phyloP scores from a whole-genome alignment of 345 rosid species.

The Arabis alpina region DNA sequence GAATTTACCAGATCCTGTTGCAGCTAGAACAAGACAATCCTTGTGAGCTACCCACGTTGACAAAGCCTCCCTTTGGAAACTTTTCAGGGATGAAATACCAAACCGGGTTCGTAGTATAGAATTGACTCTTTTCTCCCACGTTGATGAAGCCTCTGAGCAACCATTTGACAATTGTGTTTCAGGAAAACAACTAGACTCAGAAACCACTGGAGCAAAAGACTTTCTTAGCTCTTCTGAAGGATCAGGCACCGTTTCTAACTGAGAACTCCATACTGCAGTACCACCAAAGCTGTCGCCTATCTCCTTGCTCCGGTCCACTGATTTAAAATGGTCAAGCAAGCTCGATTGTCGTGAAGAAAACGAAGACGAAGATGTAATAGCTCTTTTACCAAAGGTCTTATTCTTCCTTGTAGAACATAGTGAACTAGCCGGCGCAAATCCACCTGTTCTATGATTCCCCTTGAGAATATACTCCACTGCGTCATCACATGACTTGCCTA shows the following conservation, averaged over 20 bases:
- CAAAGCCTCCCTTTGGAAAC: slow-evolving; percentile 82
- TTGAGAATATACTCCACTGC: slow-evolving; percentile 63
- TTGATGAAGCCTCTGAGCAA: slow-evolving; percentile 44
- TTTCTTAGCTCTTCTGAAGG: slow-evolving; percentile 28
- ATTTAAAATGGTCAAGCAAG: slow-evolving; percentile 63
- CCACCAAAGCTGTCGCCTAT: slow-evolving; percentile 27
- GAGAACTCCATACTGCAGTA: slow-evolving; percentile 31
- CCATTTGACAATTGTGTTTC: slow-evolving; percentile 31
- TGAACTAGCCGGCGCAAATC: slow-evolving; percentile 42
- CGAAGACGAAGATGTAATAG: slow-evolving; percentile 30
- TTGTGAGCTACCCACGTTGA: slow-evolving; percentile 68
- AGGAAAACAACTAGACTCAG: slow-evolving; percentile 20
- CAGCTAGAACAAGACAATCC: slow-evolving; percentile 89
- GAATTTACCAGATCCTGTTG: slow-evolving; percentile 84
- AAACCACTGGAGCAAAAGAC: slow-evolving; percentile 6
- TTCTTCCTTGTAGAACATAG: slow-evolving; percentile 27
- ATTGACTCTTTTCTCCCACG: slow-evolving; percentile 65
- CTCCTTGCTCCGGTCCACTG: slow-evolving; percentile 42
- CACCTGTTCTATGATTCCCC: slow-evolving; percentile 38
- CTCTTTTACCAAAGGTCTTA: slow-evolving; percentile 46
- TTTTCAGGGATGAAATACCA: slow-evolving; percentile 65
- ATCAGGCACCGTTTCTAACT: slow-evolving; percentile 37
- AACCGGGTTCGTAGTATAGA: slow-evolving; percentile 59
- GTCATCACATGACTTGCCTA: slow-evolving; percentile 59
- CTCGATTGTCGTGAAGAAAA: slow-evolving; percentile 56